Evolutionary conservation across 306 rosid genomes (phyloP), one percentile per base, ranked within the genome.

Genomic region (Vicia sativa): DNA sequence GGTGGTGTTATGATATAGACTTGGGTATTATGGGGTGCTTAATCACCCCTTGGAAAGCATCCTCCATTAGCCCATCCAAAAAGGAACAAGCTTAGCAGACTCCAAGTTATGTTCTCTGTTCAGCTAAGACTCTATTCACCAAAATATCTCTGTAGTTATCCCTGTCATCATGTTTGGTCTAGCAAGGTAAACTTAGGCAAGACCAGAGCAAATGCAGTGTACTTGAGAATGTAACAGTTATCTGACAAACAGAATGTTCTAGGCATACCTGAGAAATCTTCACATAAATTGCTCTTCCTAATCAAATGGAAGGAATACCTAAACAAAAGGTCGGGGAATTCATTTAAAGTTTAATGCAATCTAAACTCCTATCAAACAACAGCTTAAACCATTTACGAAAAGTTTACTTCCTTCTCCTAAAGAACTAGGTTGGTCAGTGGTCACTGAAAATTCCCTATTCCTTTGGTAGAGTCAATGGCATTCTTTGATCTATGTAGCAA

Each of bases 291-390:
- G 12, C 16, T 12, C 53, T 49, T 48, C 37, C 50, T 14, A 54
- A 25, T 25, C 39, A 54, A 50, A 50, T 49, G 21, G 62, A 67
- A 18, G 72, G 41, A 52, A 26, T 45, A 26, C 7, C 25, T 69
- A 18, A 25, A 41, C 18, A 13, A 25, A 19, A 54, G 21, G 18
- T 15, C 13, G 44, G 35, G 55, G 2, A 42, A 14, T 11, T 46
- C 10, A 43, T n/a, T 37, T 5, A 44, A 31, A 21, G 15, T 38
- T 44, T 3, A 39, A 48, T 34, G 18, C n/a, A 52, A 29, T 4
- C 46, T 21, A 63, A 73, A 63, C 62, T 42, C 67, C 55, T 53
- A 41, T 35, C 57, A 21, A 25, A 62, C 9, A 1, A 7, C 54
- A 42, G 31, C 5, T 28, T 73, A 12, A 10, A 53, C 11, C 28